Base-by-base conservation (phyloP, 345 rosid genomes). In the Pelargonium nanum region DNA sequence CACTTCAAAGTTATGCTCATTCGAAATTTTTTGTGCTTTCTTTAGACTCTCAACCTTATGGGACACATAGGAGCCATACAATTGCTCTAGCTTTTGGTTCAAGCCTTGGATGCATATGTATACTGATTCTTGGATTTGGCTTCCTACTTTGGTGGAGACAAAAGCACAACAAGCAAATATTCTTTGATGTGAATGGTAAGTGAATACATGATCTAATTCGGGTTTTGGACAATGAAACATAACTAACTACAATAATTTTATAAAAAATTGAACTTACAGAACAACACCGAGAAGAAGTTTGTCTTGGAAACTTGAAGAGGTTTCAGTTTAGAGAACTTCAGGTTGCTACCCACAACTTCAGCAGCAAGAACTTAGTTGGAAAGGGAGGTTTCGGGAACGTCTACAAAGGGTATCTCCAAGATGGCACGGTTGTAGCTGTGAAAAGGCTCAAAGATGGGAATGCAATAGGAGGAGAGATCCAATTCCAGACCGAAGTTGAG, bases 311-410 rank as follows among this genome's bases (percentile, higher is more conserved):
- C 81, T 74, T 87, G 73, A 84, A 69, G 71, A 89, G 81, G 73
- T 93, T 89, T 68, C 84, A 81, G 58, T 89, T 93, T 74, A 89
- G 85, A 73, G 96, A 87, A 69, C 96, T 93, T 66, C 89, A 84
- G 72, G 65, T 45, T 9, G 99, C 95, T 6, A 93, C 97, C 4
- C 66, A 81, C 81, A 87, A 89, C 72, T 93, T 89, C 85, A 85
- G 92, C 78, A 74, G 83, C 82, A 87, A 86, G 83, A 89, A 85
- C 74, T 67, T 93, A 45, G 74, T 93, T 1, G 97, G 96, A 53
- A 84, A 87, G 66, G 95, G 99, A 56, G 97, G 99, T 34, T 93
- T 86, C 56, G 99, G 99, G 24, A 84, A 89, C 59, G 99, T 89
- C 1, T 93, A 89, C 68, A 93, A 83, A 77, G 96, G 99, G 32